Evolutionary conservation across 495 filamentous ascomycete species (phyloP).

Genomic region (Parathielavia appendiculata): DNA sequence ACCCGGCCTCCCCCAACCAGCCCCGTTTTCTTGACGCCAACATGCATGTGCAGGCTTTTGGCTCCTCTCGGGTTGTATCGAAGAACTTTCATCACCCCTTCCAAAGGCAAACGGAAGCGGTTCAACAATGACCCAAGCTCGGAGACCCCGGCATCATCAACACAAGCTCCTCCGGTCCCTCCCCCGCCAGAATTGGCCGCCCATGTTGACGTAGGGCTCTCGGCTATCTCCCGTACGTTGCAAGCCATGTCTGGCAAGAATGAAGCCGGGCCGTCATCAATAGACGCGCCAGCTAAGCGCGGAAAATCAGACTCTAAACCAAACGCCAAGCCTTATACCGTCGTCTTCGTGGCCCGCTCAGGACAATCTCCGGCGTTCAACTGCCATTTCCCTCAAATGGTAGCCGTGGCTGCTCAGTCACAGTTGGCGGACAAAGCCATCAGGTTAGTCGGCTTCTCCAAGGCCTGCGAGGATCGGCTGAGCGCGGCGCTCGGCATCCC

Average conservation of each 20-base stretch:
- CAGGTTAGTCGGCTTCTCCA: conserved; percentile 52
- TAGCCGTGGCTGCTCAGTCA: conserved; percentile 46
- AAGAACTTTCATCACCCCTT: conserved; percentile 39
- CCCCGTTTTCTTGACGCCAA: not conserved
- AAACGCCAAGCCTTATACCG: conserved; percentile 15
- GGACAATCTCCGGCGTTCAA: conserved; percentile 48
- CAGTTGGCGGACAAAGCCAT: conserved; percentile 36
- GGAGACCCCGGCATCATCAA: conserved; percentile 8
- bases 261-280: not conserved
- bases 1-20: not conserved
- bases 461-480: conserved; percentile 47
- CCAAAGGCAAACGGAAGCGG: conserved; percentile 50
- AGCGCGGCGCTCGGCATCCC: conserved; percentile 50
- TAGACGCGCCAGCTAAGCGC: not conserved
- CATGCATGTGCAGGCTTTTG: conserved; percentile 43
- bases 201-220: conserved; percentile 55
- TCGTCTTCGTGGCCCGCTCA: conserved; percentile 51
- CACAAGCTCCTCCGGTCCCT: conserved; percentile 14
- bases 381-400: conserved; percentile 57
- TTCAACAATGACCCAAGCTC: conserved; percentile 27
- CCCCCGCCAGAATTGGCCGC: conserved; percentile 46
- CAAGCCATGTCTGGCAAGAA: conserved; percentile 35
- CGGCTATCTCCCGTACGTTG: conserved; percentile 51
- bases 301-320: not conserved
- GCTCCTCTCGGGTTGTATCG: conserved; percentile 53